A percentile compares a stretch with the other conserved stretches of the same genome.
phyloP scores from a whole-genome alignment of 371 early-diverging fungal genomes.

The Lichtheimia corymbifera region DNA sequence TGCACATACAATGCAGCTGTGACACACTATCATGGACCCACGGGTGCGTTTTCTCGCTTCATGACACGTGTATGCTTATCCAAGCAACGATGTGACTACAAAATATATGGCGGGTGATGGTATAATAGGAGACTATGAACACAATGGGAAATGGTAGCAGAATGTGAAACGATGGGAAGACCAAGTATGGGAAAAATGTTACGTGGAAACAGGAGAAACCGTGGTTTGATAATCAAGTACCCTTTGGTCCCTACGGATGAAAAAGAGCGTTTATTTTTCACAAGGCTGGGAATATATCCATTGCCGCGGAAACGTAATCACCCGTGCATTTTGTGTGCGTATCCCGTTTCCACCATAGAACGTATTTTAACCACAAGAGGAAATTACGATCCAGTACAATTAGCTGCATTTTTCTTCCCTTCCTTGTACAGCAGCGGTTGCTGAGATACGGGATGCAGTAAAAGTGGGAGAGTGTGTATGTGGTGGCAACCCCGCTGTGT shows the following conservation, averaged over 20 bases:
- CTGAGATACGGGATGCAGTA: neutral
- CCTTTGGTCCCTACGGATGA: slow-evolving; percentile 18
- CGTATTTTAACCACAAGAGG: neutral
- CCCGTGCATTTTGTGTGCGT: no score
- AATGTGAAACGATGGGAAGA: no score
- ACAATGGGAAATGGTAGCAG: no score
- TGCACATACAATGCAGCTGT: no score
- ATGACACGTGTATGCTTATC: no score
- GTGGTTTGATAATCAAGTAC: slow-evolving; percentile 18
- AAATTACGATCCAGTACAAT: neutral
- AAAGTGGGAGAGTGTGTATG: neutral
- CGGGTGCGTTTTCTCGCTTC: no score
- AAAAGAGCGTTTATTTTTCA: slow-evolving; percentile 2
- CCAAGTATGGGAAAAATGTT: no score
- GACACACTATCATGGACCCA: no score
- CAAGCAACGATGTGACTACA: no score
- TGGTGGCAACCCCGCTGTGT: neutral
- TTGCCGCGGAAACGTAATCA: slow-evolving; percentile 4
- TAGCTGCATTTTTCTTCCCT: neutral
- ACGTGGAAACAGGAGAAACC: neutral
- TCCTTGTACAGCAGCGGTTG: neutral
- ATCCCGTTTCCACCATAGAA: no score
- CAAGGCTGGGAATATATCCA: slow-evolving; percentile 1
- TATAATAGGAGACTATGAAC: no score
- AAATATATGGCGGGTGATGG: no score